These are phyloP conservation scores for Diutina neorugosa DNA, from an alignment of 1,139 yeast species.

Conservation along the genomic window DNA sequence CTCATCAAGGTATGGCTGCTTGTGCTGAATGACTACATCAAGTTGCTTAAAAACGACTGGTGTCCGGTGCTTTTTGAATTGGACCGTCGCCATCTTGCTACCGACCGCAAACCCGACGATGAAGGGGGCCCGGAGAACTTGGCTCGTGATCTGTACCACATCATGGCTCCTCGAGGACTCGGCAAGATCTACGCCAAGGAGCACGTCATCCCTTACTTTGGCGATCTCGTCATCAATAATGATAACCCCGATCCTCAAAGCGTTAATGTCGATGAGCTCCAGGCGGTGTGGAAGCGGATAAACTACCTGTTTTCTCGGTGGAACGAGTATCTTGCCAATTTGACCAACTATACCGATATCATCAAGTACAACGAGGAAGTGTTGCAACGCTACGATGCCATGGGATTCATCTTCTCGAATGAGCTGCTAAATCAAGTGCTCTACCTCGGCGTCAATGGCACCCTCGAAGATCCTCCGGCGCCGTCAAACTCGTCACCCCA, in stretches of 20 bases:
- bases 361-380: constrained; percentile 34
- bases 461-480: background rate
- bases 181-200: constrained; percentile 70
- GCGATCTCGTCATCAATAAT: constrained; percentile 48
- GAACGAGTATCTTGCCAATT: constrained; percentile 49
- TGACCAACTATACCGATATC: constrained; percentile 24
- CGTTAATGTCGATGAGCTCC: constrained; percentile 42
- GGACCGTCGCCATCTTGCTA: constrained; percentile 55
- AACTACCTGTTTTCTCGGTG: constrained; percentile 71
- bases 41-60: constrained; percentile 72
- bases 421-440: constrained; percentile 35
- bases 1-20: constrained; percentile 65
- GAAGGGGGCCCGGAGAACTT: constrained; percentile 6
- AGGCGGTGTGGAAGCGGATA: constrained; percentile 54
- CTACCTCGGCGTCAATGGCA: constrained; percentile 23
- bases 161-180: constrained; percentile 81
- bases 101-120: constrained; percentile 15
- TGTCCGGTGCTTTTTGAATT: constrained; percentile 87
- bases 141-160: constrained; percentile 44
- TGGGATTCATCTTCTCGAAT: constrained; percentile 36
- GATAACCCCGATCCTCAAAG: constrained; percentile 6
- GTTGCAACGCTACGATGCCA: constrained; percentile 28
- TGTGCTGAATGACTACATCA: constrained; percentile 50
- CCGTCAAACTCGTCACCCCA: background rate
- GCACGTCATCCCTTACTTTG: constrained; percentile 81